Percentiles rank a stretch among this genome's conserved stretches.
Conservation (phyloP, 2,329 filamentous ascomycete species). For the Scedosporium minutisporum region DNA sequence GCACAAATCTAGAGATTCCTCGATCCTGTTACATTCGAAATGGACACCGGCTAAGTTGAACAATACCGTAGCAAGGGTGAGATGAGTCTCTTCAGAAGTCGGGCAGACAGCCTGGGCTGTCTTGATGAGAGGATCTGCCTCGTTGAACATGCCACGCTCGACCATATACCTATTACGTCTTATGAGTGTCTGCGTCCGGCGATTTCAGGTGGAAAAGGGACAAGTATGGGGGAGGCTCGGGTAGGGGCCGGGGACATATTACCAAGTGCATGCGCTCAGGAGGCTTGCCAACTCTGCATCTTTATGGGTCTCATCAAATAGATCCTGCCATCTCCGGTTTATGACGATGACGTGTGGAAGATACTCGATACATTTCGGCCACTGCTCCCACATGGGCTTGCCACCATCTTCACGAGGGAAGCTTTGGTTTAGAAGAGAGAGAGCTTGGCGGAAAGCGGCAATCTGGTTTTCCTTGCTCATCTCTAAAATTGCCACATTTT, state of each 20-base stretch:
- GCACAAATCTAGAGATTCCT: not conserved
- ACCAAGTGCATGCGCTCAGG: not conserved
- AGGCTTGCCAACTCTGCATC: not conserved
- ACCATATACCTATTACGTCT: not conserved
- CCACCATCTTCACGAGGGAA: not conserved
- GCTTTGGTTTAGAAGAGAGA: not conserved
- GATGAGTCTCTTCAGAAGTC: not conserved
- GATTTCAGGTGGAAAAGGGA: too few relatives aligned
- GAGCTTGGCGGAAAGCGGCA: not conserved
- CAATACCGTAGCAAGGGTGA: not conserved
- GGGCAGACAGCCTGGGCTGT: not conserved
- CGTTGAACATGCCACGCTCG: not conserved
- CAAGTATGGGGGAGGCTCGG: too few relatives aligned
- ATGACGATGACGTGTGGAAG: not conserved
- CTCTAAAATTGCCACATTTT: not conserved
- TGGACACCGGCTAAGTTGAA: not conserved
- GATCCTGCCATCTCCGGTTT: not conserved
- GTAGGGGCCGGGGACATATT: not conserved
- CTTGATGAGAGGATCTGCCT: not conserved
- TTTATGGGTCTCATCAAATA: not conserved
- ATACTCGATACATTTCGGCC: not conserved
- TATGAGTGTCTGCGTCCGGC: too few relatives aligned
- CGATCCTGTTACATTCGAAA: not conserved
- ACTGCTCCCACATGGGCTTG: not conserved
- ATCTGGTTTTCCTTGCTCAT: not conserved